Evolutionary conservation across 73 alveolate genomes (phyloP), one percentile per base, ranked within the genome.

Genomic region (Blepharisma stoltei): DNA sequence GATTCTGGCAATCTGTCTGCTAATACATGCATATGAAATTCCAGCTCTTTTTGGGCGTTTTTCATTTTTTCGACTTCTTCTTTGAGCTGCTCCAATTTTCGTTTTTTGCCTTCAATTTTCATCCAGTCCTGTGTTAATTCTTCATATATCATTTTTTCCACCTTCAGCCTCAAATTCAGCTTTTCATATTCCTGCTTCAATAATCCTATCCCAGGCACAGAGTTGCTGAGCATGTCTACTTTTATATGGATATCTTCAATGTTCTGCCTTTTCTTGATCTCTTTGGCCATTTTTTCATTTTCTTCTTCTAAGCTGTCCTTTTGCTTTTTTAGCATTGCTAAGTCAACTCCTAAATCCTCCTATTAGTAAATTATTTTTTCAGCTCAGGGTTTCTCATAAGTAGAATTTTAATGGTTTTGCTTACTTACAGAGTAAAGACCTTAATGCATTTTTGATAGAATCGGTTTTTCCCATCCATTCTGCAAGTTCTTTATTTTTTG

Each of bases 31-130:
- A 25, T 60, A 25, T 60, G 73, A 60, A 60, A 60, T 25, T 60
- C 73, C 11, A 60, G 46, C 46, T 60, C 46, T 20, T 14, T 18
- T 9, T 60, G 73, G 2, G 73, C 73, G 2, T 60, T 38, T 60
- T 60, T 60, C 14, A 60, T 38, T 25, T 60, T 60, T 60, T 60
- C 73, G 18, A 60, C 73, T 60, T 60, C 73, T 8, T 60, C 23
- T 25, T 60, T 60, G 0, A 60, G 73, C 46, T 18, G 18, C 23
- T 60, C 73, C 3, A 60, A 25, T 60, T 60, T 60, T 9, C 45
- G 37, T 60, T 60, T 60, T 25, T 60, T 60, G 4, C 73, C 73
- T 25, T 60, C 73, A 25, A 60, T 60, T 60, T 60, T 60, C 73
- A 14, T 25, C 47, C 73, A 60, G 0, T 60, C 46, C 45, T 14